phyloP scores from a whole-genome alignment of 805 yeast species.

The Clavispora vitiphila region DNA sequence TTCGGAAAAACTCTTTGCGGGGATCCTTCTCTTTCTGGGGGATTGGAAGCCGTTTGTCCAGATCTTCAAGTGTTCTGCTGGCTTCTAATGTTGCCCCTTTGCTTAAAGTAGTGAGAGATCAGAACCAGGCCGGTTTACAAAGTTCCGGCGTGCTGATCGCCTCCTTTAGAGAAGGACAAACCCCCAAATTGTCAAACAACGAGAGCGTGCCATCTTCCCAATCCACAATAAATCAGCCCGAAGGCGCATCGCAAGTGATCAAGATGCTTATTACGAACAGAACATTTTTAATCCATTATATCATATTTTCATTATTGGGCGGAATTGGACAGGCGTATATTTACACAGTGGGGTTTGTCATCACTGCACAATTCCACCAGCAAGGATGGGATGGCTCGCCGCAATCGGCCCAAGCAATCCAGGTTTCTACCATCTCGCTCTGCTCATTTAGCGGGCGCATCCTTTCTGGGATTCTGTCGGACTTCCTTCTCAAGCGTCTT shows the following conservation, averaged over 20 bases:
- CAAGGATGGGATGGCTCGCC: conserved; percentile 37
- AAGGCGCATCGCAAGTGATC: conserved; percentile 14
- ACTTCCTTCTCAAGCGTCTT: conserved; percentile 46
- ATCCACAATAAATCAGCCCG: not conserved
- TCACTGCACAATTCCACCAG: conserved; percentile 35
- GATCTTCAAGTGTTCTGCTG: conserved; percentile 7
- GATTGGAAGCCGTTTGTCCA: conserved; percentile 26
- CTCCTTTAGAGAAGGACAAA: not conserved
- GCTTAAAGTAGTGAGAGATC: conserved; percentile 1
- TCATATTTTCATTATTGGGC: conserved; percentile 52
- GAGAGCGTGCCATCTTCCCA: not conserved
- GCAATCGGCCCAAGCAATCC: conserved; percentile 59
- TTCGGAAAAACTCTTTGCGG: conserved; percentile 10
- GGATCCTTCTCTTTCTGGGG: conserved; percentile 41
- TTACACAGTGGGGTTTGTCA: conserved; percentile 70
- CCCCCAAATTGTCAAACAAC: not conserved
- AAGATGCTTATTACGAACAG: conserved; percentile 18
- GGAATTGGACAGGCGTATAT: conserved; percentile 72
- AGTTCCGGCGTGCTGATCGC: not conserved
- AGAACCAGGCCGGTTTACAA: not conserved
- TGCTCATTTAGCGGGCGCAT: conserved; percentile 64
- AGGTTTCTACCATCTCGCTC: conserved; percentile 62
- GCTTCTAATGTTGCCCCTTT: conserved; percentile 8
- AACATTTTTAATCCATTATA: conserved; percentile 46
- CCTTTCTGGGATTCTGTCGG: conserved; percentile 62